These are phyloP conservation scores for Closterium sp. DNA, from an alignment of 139 green algal species.

Conservation along the genomic window DNA sequence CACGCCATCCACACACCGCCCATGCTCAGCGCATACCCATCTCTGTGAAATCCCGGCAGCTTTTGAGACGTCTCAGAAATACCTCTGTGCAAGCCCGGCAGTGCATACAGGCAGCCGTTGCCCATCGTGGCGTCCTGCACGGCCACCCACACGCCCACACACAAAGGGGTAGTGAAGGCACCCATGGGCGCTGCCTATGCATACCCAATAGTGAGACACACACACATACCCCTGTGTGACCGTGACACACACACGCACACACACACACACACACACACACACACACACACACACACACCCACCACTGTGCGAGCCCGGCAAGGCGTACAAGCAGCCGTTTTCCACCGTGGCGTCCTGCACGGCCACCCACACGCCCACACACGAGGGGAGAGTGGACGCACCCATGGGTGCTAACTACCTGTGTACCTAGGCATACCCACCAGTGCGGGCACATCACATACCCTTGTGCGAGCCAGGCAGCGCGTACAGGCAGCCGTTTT, in stretches of 20 bases:
- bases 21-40: no score
- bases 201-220: no score
- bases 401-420: no score
- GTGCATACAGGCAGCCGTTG: neutral
- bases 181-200: no score
- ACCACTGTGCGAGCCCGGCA: neutral
- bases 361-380: constrained; percentile 88
- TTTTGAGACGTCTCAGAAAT: no score
- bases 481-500: neutral
- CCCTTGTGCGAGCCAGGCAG: neutral
- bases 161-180: constrained; percentile 38
- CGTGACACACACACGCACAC: no score
- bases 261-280: no score
- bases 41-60: no score
- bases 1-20: no score
- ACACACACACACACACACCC: no score
- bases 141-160: constrained; percentile 88
- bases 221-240: neutral
- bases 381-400: constrained; percentile 41
- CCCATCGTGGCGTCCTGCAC: constrained; percentile 75
- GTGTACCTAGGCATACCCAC: no score
- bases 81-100: neutral
- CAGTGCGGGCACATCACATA: no score
- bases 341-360: constrained; percentile 75
- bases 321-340: neutral